Evolutionary conservation across 441 rosid species (phyloP).

Genomic region (Jatropha multifida): DNA sequence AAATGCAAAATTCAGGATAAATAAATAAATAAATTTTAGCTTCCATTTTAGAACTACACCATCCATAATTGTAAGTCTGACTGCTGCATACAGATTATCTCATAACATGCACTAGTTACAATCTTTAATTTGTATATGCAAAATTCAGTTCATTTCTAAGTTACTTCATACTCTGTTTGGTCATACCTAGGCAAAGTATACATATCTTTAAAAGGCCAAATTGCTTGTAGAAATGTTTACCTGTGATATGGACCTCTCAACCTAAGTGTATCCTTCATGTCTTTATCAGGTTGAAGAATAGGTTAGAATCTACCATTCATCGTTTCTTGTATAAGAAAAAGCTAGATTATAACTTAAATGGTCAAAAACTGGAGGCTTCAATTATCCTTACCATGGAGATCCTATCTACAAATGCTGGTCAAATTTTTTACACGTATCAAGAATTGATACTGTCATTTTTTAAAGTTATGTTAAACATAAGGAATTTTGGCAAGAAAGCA

Average conservation of each 20-base stretch:
- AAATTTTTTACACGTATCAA: conserved; percentile 7
- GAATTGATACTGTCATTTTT: neutral
- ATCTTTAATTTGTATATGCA: neutral
- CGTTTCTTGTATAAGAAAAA: too few species aligned
- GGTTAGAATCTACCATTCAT: too few species aligned
- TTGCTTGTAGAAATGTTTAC: conserved; percentile 14
- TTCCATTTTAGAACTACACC: neutral
- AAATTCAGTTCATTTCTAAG: neutral
- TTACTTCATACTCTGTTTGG: neutral
- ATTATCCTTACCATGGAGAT: neutral
- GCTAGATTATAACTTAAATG: neutral
- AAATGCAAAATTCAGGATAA: conserved; percentile 1
- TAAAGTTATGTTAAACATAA: conserved; percentile 11
- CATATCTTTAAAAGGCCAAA: neutral
- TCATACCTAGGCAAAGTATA: conserved; percentile 4
- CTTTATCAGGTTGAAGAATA: too few species aligned
- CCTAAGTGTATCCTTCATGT: conserved; percentile 10
- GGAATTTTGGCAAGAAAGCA: neutral
- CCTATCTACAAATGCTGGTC: neutral
- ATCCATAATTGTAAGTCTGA: neutral
- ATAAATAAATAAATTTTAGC: neutral
- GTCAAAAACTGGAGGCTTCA: conserved; percentile 12
- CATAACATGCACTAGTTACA: neutral
- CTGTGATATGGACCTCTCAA: conserved; percentile 18
- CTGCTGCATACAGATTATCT: neutral